Conservation (phyloP, 2,329 filamentous ascomycete species). For the Stagonosporopsis vannaccii region DNA sequence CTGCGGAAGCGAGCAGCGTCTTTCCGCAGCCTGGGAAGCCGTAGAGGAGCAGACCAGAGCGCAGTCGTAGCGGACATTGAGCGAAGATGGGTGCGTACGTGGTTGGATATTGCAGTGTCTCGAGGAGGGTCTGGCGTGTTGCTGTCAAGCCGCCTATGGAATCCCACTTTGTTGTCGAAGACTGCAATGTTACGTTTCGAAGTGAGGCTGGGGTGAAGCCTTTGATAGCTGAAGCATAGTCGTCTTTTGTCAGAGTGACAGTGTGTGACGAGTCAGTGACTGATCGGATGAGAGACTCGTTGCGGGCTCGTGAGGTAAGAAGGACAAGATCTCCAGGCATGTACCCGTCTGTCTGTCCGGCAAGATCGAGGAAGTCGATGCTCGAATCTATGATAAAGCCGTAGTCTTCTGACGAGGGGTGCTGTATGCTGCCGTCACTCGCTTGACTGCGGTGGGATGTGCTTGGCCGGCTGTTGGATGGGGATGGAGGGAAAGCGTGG, state of each 20-base stretch:
- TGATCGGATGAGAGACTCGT: conserved; percentile 88
- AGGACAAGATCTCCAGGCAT: conserved; percentile 94
- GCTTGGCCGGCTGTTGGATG: conserved; percentile 57
- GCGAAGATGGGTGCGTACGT: conserved; percentile 98
- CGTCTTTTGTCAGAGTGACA: conserved; percentile 72
- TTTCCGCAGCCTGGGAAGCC: conserved; percentile 97
- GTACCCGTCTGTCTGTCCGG: conserved; percentile 94
- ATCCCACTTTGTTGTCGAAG: conserved; percentile 89
- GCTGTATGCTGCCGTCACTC: conserved; percentile 43
- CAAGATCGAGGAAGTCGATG: conserved; percentile 90
- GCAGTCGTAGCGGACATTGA: conserved; percentile 90
- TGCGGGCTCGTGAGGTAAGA: conserved; percentile 84
- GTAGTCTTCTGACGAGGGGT: conserved; percentile 49
- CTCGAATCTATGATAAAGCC: conserved; percentile 77
- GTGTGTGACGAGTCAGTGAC: conserved; percentile 58
- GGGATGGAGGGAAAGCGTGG: conserved; percentile 50
- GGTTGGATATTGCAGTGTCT: conserved; percentile 95
- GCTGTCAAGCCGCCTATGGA: conserved; percentile 88
- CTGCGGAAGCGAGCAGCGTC: conserved; percentile 91
- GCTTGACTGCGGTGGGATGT: conserved; percentile 54
- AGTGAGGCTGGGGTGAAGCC: conserved; percentile 96
- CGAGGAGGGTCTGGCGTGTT: conserved; percentile 88
- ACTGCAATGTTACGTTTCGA: conserved; percentile 91
- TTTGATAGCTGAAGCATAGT: conserved; percentile 85
- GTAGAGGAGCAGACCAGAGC: conserved; percentile 91